These are phyloP conservation scores for Bruguiera sexangula DNA, from an alignment of 345 rosid genomes.

Conservation along the genomic window DNA sequence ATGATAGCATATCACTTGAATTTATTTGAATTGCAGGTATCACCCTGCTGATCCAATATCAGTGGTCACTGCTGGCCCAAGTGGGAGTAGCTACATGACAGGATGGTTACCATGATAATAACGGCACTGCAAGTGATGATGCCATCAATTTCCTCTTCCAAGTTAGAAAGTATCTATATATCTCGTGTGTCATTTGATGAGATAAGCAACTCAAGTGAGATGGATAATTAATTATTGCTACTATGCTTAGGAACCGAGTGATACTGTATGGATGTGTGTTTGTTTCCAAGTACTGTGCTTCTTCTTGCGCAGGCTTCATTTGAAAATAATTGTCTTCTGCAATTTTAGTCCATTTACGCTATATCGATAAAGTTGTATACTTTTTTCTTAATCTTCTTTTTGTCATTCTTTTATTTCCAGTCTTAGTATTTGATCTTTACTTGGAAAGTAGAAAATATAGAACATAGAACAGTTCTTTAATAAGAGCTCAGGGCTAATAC, in stretches of 20 bases:
- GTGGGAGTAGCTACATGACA: slow-evolving; percentile 72
- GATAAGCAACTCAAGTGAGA: no score
- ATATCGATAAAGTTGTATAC: no score
- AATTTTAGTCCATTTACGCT: neutral
- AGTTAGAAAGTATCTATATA: neutral
- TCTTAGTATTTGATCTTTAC: no score
- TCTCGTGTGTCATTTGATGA: neutral
- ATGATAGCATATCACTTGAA: neutral
- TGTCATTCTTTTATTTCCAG: no score
- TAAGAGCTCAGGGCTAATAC: no score
- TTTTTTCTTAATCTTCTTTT: no score
- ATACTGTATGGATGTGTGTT: slow-evolving; percentile 11
- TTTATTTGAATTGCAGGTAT: slow-evolving; percentile 42
- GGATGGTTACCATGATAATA: slow-evolving; percentile 79
- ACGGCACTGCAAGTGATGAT: neutral
- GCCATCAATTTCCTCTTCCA: slow-evolving; percentile 10
- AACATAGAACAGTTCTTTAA: no score
- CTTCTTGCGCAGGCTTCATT: slow-evolving; percentile 3
- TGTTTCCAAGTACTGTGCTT: slow-evolving; percentile 10
- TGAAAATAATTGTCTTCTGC: slow-evolving; percentile 14
- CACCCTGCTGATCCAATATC: slow-evolving; percentile 60
- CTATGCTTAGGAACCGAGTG: neutral
- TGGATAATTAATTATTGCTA: no score
- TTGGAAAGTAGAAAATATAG: no score
- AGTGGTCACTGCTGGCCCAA: slow-evolving; percentile 64